Evolutionary conservation across 2,329 filamentous ascomycete species (phyloP).

Genomic region (Calonectria crousiana): DNA sequence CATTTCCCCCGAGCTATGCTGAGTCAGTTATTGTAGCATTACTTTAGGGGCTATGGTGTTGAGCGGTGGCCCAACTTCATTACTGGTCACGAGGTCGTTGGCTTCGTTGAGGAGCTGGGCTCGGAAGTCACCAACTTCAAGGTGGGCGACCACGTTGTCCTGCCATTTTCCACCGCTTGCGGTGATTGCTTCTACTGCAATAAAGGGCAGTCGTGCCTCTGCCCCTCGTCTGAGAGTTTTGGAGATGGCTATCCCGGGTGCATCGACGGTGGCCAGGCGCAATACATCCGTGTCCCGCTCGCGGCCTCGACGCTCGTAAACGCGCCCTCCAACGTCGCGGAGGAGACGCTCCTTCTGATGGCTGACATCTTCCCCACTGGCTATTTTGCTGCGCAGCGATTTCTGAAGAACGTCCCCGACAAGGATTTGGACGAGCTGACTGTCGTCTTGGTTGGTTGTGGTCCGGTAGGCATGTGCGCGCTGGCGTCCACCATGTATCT

Average conservation of each 20-base stretch:
- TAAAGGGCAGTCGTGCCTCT: background rate
- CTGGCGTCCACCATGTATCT: background rate
- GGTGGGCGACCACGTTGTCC: constrained; percentile 5
- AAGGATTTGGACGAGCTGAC: background rate
- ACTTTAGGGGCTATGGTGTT: constrained; percentile 9
- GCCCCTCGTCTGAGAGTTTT: background rate
- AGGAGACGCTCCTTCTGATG: constrained; percentile 21
- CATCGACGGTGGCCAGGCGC: constrained; percentile 21
- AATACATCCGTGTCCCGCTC: constrained; percentile 17
- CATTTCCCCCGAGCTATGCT: background rate
- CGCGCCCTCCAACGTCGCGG: background rate
- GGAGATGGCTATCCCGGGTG: background rate
- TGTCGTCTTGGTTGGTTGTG: constrained; percentile 20
- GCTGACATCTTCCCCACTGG: constrained; percentile 25
- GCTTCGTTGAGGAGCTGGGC: constrained; percentile 1
- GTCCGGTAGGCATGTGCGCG: constrained; percentile 23
- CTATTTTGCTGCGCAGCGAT: constrained; percentile 7
- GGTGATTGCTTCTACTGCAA: constrained; percentile 12
- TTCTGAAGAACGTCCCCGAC: constrained; percentile 2
- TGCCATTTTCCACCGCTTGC: background rate
- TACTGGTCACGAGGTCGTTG: constrained; percentile 20
- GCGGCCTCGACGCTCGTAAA: constrained; percentile 5
- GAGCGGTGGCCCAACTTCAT: constrained; percentile 21
- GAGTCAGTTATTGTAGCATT: background rate
- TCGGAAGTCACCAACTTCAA: background rate